These are phyloP conservation scores for Yarrowia sp. DNA, from an alignment of 805 yeast genomes.

Conservation along the genomic window DNA sequence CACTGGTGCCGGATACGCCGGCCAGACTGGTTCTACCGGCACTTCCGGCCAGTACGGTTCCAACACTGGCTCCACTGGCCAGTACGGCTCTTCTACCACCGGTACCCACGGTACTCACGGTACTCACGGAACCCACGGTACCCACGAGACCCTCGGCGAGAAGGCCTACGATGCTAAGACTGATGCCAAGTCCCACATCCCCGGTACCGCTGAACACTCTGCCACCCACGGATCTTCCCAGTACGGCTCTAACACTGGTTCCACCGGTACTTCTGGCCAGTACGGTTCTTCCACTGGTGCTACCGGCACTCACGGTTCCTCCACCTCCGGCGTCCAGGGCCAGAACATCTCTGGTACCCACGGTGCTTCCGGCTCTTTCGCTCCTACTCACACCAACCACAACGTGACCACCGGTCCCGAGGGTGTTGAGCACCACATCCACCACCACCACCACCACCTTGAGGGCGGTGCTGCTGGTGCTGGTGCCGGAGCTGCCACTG, in stretches of 20 bases:
- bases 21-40: conserved; percentile 20
- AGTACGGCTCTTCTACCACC: background rate
- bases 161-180: conserved; percentile 27
- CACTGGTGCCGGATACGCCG: conserved; percentile 21
- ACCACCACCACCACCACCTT: conserved; percentile 34
- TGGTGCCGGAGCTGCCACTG: conserved; percentile 14
- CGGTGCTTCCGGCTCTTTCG: conserved; percentile 24
- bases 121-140: background rate
- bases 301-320: background rate
- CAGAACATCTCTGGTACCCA: conserved; percentile 25
- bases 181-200: conserved; percentile 29
- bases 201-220: conserved; percentile 22
- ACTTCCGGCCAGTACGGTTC: no score
- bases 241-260: conserved; percentile 1
- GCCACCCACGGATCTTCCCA: conserved; percentile 9
- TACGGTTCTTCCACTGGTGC: background rate
- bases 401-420: conserved; percentile 22
- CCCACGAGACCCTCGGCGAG: conserved; percentile 19
- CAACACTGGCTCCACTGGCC: conserved; percentile 7
- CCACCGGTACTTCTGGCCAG: background rate
- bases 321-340: conserved; percentile 24
- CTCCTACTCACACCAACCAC: conserved; percentile 24
- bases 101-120: conserved; percentile 12
- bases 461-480: conserved; percentile 20
- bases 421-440: conserved; percentile 12